Base-by-base conservation (phyloP, 768 basidiomycete species). In the Amyloporia xantha region DNA sequence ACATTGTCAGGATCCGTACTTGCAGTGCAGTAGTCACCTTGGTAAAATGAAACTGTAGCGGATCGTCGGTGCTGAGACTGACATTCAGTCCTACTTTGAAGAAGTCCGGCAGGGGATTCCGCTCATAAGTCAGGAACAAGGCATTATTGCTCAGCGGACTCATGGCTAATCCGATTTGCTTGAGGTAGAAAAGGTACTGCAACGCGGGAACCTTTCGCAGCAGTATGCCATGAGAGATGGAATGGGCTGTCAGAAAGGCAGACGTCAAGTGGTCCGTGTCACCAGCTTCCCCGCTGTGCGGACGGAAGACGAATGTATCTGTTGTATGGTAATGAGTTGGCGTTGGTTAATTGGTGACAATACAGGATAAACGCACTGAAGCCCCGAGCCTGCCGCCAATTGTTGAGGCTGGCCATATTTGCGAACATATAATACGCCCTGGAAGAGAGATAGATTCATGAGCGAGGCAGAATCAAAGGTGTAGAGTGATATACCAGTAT, bases 341-440 rank as follows among this genome's bases (percentile, higher is more conserved):
- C 28, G 13, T 43, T n/a, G 24, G 17, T 24, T 53, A 36, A 55
- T 52, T 45, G 33, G 25, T 27, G 6, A 44, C 30, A 43, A 33
- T 30, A 15, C 19, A n/a, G 36, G n/a, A 20, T 35, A 9, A 9
- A 75, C 86, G 57, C 58, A 97, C 95, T 96, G 70, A 98, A 98
- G 2, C 93, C 93, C 35, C 94, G 74, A 11, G 74, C 68, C 38
- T 79, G 78, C 28, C 96, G 76, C 93, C 93, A 99, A 41, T 89
- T 84, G 63, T 99, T 99, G 53, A 99, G 71, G 56, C 90, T 93
- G 1, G 91, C 79, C 73, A 96, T 91, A 61, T 97, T 99, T 6
- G 93, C 91, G 59, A 84, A 99, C 82, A 98, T 91, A 66, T 98
- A 97, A 69, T 97, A 99, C 2, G 93, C 70, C 93, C 93, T 91